Conservation (phyloP, 805 yeast genomes). For the Candida quercuum region DNA sequence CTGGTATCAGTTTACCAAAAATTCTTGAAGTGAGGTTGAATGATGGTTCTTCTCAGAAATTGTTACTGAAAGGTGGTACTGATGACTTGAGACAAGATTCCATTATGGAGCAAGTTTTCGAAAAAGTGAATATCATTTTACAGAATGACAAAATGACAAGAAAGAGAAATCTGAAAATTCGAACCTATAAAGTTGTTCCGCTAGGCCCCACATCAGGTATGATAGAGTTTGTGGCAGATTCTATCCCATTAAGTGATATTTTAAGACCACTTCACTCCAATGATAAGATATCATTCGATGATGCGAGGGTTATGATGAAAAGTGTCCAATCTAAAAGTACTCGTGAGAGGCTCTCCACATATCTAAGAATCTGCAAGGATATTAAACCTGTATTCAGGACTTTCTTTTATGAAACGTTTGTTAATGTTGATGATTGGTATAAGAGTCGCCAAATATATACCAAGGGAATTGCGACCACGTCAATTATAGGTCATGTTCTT, state of each 20-base stretch:
- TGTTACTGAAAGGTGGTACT: conserved; percentile 76
- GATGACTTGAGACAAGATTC: conserved; percentile 96
- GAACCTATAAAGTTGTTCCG: conserved; percentile 89
- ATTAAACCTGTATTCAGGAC: conserved; percentile 63
- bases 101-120: conserved; percentile 96
- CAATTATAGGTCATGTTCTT: conserved; percentile 80
- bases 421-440: conserved; percentile 73
- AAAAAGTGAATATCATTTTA: conserved; percentile 70
- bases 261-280: conserved; percentile 57
- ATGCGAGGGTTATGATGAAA: conserved; percentile 64
- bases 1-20: conserved; percentile 88
- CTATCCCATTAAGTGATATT: conserved; percentile 65
- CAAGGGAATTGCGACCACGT: conserved; percentile 75
- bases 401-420: conserved; percentile 65
- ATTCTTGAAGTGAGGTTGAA: conserved; percentile 51
- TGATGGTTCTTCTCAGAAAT: conserved; percentile 53
- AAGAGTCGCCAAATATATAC: conserved; percentile 57
- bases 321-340: conserved; percentile 42
- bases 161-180: conserved; percentile 50
- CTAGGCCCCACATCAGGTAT: conserved; percentile 84
- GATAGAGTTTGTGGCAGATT: conserved; percentile 81
- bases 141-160: conserved; percentile 49
- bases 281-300: conserved; percentile 43
- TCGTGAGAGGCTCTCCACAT: conserved; percentile 40
- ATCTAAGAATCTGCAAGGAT: conserved; percentile 38